Evolutionary conservation across 225 moss, liverwort and hornwort genomes (phyloP), one percentile per base, ranked within the genome.

Genomic region (Marchantia paleacea): DNA sequence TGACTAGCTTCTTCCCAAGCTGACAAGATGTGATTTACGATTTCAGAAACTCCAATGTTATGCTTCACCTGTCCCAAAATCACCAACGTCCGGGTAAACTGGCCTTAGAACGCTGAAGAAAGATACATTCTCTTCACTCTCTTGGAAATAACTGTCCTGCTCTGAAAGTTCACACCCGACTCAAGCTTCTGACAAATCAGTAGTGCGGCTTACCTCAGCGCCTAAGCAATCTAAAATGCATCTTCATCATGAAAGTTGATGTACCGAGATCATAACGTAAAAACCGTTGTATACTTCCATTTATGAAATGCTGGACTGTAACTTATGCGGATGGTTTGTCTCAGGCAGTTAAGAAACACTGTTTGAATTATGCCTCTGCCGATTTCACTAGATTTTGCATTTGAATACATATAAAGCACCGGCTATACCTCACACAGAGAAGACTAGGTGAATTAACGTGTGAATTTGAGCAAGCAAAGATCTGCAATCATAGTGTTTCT

Each of bases 11-110:
- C 78, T 75, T 85, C 78, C 64, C 77, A 85, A 22, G 83, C 82
- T 6, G 68, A 69, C 50, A 88, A 76, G 10, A 88, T 10, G 72
- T 88, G 88, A 8, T 85, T 64, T 4, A 81, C 55, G 39, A 88
- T 88, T 73, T 88, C 83, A 58, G 78, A 24, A 30, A 88, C 85
- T 25, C 85, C 88, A 19, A 74, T 78, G 51, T 66, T 57, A 79
- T 88, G 85, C 81, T 88, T 88, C 75, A 88, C 88, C 88, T 88
- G 83, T 75, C 80, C 53, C 77, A 78, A n/a, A n/a, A 64, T 28
- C 52, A 74, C 20, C n/a, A 74, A 74, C 24, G 7, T 12, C 39
- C 64, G n/a, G n/a, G 20, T 19, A 12, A 65, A 25, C 5, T 28
- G 65, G 65, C 10, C 0, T 65, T 11, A 65, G 65, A 58, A 12